Conservation (phyloP, 108 stramenopile species). For the Cyclostephanos tholiformis region DNA sequence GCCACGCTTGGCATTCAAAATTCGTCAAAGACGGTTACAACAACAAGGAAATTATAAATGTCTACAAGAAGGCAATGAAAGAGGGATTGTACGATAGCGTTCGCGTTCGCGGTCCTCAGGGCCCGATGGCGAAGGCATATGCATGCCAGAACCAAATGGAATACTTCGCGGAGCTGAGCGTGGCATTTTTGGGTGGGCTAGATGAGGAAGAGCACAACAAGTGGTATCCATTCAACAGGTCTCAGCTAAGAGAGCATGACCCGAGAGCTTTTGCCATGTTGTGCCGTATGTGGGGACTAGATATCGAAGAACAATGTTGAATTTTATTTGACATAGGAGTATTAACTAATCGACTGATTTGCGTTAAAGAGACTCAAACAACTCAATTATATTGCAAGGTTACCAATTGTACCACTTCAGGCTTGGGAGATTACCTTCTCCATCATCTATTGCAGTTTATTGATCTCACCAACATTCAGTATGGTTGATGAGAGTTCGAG, state of each 20-base stretch:
- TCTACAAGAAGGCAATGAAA: conserved; percentile 79
- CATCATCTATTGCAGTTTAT: no score
- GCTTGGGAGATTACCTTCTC: no score
- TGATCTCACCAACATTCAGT: no score
- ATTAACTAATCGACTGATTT: no score
- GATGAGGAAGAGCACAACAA: conserved; percentile 80
- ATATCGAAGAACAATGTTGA: no score
- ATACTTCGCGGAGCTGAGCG: conserved; percentile 91
- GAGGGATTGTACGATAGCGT: conserved; percentile 85
- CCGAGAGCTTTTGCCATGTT: conserved; percentile 82
- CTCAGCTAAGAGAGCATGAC: conserved; percentile 78
- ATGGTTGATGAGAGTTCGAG: no score
- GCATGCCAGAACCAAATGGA: conserved; percentile 87
- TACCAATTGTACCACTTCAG: no score
- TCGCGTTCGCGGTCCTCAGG: conserved; percentile 62
- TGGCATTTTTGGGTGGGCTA: conserved; percentile 82
- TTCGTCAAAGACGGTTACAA: conserved; percentile 70
- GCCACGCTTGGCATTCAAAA: conserved; percentile 85
- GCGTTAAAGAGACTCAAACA: no score
- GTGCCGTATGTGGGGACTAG: conserved; percentile 69
- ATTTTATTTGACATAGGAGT: no score
- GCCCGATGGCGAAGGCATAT: conserved; percentile 69
- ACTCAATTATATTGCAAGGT: no score
- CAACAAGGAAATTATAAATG: conserved; percentile 66
- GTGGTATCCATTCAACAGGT: conserved; percentile 88